These are phyloP conservation scores for Gastroboletus turbinatus DNA, from an alignment of 1,284 basidiomycete genomes.

Conservation along the genomic window DNA sequence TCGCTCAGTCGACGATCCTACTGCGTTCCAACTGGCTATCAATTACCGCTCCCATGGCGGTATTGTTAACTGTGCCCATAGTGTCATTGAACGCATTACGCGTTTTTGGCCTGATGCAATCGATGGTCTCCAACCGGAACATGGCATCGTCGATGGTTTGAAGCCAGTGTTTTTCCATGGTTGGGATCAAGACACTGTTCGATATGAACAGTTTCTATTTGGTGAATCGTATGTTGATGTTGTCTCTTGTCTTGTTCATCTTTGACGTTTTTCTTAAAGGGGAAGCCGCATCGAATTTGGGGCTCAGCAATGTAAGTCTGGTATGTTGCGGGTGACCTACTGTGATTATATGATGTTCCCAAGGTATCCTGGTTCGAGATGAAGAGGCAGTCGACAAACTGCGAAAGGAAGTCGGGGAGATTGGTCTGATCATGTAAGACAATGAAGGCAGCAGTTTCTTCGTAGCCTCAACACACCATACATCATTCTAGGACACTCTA, in stretches of 20 bases:
- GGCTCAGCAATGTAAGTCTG: slow-evolving; percentile 58
- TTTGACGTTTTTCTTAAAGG: slow-evolving; percentile 29
- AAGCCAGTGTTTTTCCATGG: slow-evolving; percentile 61
- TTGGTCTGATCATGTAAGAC: slow-evolving; percentile 61
- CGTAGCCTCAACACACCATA: background rate
- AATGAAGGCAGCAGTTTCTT: background rate
- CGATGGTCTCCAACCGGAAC: slow-evolving; percentile 57
- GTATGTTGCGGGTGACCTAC: background rate
- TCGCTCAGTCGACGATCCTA: slow-evolving; percentile 35
- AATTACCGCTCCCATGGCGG: slow-evolving; percentile 76
- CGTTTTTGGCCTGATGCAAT: slow-evolving; percentile 67
- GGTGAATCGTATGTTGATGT: slow-evolving; percentile 42
- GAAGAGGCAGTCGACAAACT: slow-evolving; percentile 51
- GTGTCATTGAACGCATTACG: slow-evolving; percentile 61
- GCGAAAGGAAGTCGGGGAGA: slow-evolving; percentile 54
- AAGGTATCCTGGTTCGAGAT: slow-evolving; percentile 70
- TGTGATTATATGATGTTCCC: background rate
- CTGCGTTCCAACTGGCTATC: slow-evolving; percentile 56
- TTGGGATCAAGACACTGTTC: slow-evolving; percentile 51
- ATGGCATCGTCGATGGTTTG: slow-evolving; percentile 54
- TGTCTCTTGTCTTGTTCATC: background rate
- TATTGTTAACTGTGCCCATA: slow-evolving; percentile 66
- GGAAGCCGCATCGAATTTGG: slow-evolving; percentile 62
- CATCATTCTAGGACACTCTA: slow-evolving; percentile 56
- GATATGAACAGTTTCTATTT: slow-evolving; percentile 59